phyloP scores from a whole-genome alignment of 331 rosid genomes.

The Quercus lobata region DNA sequence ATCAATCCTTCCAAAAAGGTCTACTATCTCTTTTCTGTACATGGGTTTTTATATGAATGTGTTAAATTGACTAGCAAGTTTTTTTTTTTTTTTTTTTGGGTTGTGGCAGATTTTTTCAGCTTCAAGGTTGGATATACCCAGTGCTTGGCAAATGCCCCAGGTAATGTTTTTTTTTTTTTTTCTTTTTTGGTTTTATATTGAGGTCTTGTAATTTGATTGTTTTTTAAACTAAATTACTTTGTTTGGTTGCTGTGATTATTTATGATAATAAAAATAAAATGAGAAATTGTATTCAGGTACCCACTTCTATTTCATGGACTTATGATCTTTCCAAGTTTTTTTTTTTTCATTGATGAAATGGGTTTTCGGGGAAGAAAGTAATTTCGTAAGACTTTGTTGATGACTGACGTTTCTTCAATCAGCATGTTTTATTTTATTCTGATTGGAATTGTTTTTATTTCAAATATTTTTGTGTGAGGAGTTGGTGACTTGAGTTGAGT shows the following conservation, averaged over 20 bases:
- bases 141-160: conserved; percentile 98
- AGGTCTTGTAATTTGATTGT: neutral
- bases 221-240: neutral
- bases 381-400: neutral
- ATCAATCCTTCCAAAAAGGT: conserved; percentile 64
- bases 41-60: neutral
- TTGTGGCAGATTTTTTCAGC: conserved; percentile 64
- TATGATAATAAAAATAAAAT: neutral
- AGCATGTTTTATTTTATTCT: too few relatives aligned
- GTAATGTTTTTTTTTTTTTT: conserved; percentile 16
- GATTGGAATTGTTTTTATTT: neutral
- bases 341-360: too few relatives aligned
- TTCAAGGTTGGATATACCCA: conserved; percentile 73
- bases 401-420: neutral
- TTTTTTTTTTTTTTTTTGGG: neutral
- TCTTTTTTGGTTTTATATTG: neutral
- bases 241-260: neutral
- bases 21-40: neutral
- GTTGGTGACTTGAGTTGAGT: neutral
- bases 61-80: neutral
- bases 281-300: neutral
- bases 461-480: neutral
- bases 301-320: neutral
- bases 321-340: too few relatives aligned
- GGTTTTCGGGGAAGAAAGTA: too few relatives aligned